These are phyloP conservation scores for Brassica carinata DNA, from an alignment of 345 rosid genomes.

Conservation along the genomic window DNA sequence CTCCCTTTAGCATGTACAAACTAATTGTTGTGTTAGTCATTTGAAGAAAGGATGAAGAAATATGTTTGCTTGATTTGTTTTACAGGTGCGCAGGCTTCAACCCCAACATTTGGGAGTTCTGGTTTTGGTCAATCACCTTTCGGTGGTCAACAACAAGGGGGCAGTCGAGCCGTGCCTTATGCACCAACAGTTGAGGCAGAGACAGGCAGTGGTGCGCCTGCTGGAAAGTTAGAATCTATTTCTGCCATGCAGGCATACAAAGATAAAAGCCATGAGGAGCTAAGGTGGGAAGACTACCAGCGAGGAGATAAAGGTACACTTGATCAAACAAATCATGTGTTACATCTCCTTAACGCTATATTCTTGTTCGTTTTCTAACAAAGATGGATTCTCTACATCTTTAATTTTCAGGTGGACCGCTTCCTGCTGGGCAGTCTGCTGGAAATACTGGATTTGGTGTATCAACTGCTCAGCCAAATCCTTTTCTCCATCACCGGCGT, in stretches of 20 bases:
- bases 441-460: conserved; percentile 59
- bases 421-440: conserved; percentile 64
- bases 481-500: conserved; percentile 58
- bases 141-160: conserved; percentile 72
- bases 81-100: conserved; percentile 69
- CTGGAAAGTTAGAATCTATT: conserved; percentile 88
- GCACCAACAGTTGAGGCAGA: conserved; percentile 78
- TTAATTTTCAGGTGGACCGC: conserved; percentile 69
- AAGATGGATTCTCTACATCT: conserved; percentile 9
- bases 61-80: conserved; percentile 30
- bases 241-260: conserved; percentile 87
- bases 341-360: conserved; percentile 15
- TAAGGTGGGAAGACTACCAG: conserved; percentile 98
- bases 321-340: conserved; percentile 10
- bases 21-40: conserved; percentile 11
- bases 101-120: conserved; percentile 65
- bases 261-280: conserved; percentile 92
- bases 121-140: conserved; percentile 59
- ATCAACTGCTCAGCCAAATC: conserved; percentile 55
- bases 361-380: neutral
- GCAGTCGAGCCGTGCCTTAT: conserved; percentile 76
- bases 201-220: conserved; percentile 55
- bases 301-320: conserved; percentile 89
- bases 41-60: conserved; percentile 1
- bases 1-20: conserved; percentile 59